Base-by-base conservation (phyloP, 1,139 yeast species). In the Saccharomycopsis hybrid region DNA sequence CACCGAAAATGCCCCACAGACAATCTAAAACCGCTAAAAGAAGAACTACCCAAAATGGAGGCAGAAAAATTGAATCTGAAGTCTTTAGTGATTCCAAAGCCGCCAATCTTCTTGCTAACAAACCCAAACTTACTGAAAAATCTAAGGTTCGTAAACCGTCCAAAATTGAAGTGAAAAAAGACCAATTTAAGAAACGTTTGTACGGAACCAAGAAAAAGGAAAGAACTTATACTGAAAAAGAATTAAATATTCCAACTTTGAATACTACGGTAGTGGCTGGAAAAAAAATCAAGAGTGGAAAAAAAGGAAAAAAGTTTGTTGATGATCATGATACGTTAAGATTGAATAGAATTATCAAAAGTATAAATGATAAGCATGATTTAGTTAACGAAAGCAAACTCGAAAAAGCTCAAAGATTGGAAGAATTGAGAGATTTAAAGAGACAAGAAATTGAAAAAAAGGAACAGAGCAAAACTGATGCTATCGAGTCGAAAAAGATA, bases 231-330 rank as follows among this genome's bases (percentile, higher is more conserved):
- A 72, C 80, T 30, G 97, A 89, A 59, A 82, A 80, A 54, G 95
- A 88, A 60, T 72, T 90, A 43, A 78, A 82, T 41, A 70, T 89
- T 45, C 97, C 97, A 37, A 72, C 75, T 30, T 74, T 90, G 60
- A 92, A 92, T 65, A 82, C 77, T 59, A 88, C 97, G 7, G 75
- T 90, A 41, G 77, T 80, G 46, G 96, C 97, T 0, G 97, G 96
- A 44, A 88, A 86, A 7, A 81, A 85, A 59, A 74, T 73, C 46
- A 76, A 74, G 57, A 75, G 75, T 55, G 97, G 97, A 49, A 92
- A 90, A 67, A 92, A 90, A 69, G 97, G 97, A 48, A 92, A 92
- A 71, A 84, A 83, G 60, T 89, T 90, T 65, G 82, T 89, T 31
- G 85, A 70, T 47, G 94, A 86, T 62, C 73, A 78, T 55, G 92